A percentile compares a stretch with the other conserved stretches of the same genome.
Evolutionary conservation across 2,329 filamentous ascomycete species (phyloP).

Genomic region (Ophiostoma fasciatum): DNA sequence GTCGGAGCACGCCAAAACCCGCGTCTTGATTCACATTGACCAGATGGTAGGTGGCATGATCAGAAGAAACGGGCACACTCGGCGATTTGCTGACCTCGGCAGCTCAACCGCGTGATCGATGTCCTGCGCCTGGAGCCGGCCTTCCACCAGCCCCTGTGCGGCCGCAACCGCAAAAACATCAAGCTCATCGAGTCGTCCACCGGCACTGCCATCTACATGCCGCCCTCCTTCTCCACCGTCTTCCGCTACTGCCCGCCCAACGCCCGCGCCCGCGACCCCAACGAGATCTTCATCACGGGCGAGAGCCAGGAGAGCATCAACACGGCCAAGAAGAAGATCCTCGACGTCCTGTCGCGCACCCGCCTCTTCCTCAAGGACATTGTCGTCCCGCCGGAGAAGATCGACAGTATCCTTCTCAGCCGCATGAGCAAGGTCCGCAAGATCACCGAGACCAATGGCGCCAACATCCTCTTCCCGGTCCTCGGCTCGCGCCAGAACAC

Average conservation of each 20-base stretch:
- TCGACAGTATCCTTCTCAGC: slow-evolving; percentile 83
- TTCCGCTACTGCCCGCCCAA: slow-evolving; percentile 80
- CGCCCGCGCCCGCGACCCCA: slow-evolving; percentile 65
- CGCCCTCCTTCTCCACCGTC: slow-evolving; percentile 79
- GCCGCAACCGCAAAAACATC: slow-evolving; percentile 90
- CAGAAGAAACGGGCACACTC: background rate
- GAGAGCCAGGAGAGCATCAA: slow-evolving; percentile 73
- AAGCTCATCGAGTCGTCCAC: slow-evolving; percentile 94
- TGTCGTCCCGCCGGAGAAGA: slow-evolving; percentile 76
- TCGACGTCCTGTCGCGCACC: slow-evolving; percentile 66
- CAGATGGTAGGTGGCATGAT: slow-evolving; percentile 51
- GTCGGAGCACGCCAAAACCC: slow-evolving; percentile 91
- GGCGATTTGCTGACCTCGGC: background rate
- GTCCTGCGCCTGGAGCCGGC: slow-evolving; percentile 70
- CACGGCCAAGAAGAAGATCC: slow-evolving; percentile 79
- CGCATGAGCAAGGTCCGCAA: slow-evolving; percentile 93
- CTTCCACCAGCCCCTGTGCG: slow-evolving; percentile 83
- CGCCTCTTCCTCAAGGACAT: slow-evolving; percentile 88
- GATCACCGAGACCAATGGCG: slow-evolving; percentile 93
- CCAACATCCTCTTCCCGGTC: slow-evolving; percentile 82
- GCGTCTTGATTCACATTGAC: slow-evolving; percentile 93
- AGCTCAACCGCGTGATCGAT: slow-evolving; percentile 64
- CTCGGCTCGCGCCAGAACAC: slow-evolving; percentile 73
- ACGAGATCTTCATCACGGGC: slow-evolving; percentile 91
- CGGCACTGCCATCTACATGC: slow-evolving; percentile 95